Conservation (phyloP, 805 yeast genomes). For the Ogataea methylovora region DNA sequence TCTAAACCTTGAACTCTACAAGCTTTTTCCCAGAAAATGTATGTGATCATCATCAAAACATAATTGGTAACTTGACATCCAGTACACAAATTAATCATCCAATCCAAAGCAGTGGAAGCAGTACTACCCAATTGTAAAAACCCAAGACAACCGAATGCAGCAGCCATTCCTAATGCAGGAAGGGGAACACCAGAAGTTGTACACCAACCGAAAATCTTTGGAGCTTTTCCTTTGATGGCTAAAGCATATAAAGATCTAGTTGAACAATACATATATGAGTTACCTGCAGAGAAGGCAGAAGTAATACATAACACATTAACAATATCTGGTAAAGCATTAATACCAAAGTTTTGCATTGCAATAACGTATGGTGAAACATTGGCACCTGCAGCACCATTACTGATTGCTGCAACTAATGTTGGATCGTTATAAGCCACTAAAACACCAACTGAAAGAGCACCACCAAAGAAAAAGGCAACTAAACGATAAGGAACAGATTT, state of each 20-base stretch:
- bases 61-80: conserved; percentile 23
- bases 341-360: conserved; percentile 66
- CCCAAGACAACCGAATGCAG: conserved; percentile 17
- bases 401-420: conserved; percentile 46
- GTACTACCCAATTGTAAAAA: conserved; percentile 29
- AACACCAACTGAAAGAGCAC: conserved; percentile 73
- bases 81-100: conserved; percentile 24
- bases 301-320: conserved; percentile 73
- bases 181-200: conserved; percentile 51
- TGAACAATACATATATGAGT: conserved; percentile 70
- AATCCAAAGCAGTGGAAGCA: conserved; percentile 20
- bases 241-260: conserved; percentile 61
- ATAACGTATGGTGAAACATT: conserved; percentile 77
- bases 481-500: conserved; percentile 67
- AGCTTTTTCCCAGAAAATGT: conserved; percentile 56
- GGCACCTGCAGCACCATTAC: conserved; percentile 63
- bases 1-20: conserved; percentile 47
- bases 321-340: conserved; percentile 62
- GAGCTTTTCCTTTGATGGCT: conserved; percentile 69
- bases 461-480: conserved; percentile 60
- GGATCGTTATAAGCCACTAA: conserved; percentile 68
- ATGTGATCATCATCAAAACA: conserved; percentile 36
- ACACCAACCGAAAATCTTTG: conserved; percentile 54
- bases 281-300: conserved; percentile 79
- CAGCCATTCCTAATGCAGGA: conserved; percentile 28